These are phyloP conservation scores for Solanum ossicruentum DNA, from an alignment of 257 asterid species.

Conservation along the genomic window DNA sequence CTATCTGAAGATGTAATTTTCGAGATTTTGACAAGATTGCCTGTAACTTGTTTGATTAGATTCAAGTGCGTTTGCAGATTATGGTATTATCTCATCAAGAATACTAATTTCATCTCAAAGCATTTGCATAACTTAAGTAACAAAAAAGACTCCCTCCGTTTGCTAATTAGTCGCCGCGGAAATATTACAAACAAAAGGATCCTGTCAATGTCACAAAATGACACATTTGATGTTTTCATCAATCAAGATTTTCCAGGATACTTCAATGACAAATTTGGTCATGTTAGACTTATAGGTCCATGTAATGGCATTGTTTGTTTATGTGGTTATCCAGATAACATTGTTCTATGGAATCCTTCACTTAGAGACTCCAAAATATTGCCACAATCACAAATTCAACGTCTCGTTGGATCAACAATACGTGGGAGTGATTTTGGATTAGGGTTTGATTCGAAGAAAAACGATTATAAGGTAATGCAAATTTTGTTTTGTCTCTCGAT, in stretches of 20 bases:
- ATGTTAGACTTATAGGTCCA: conserved; percentile 37
- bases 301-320: conserved; percentile 41
- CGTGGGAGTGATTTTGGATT: conserved; percentile 44
- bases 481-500: conserved; percentile 22
- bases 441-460: conserved; percentile 24
- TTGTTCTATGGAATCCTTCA: conserved; percentile 46
- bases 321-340: conserved; percentile 40
- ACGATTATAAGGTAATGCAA: conserved; percentile 38
- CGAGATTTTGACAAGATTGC: conserved; percentile 33
- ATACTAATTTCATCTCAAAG: conserved; percentile 13
- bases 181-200: conserved; percentile 24
- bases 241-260: conserved; percentile 21
- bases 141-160: not conserved
- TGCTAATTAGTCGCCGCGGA: conserved; percentile 31
- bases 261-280: conserved; percentile 31
- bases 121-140: conserved; percentile 3
- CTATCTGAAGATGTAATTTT: conserved; percentile 24
- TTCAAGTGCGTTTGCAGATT: conserved; percentile 37
- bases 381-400: conserved; percentile 16
- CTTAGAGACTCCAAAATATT: conserved; percentile 22
- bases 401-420: conserved; percentile 15
- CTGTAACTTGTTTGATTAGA: conserved; percentile 16
- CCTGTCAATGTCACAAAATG: conserved; percentile 16
- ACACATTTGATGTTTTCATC: not conserved
- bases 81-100: conserved; percentile 22